Evolutionary conservation across 441 rosid genomes (phyloP).

Genomic region (Oxalis stricta): DNA sequence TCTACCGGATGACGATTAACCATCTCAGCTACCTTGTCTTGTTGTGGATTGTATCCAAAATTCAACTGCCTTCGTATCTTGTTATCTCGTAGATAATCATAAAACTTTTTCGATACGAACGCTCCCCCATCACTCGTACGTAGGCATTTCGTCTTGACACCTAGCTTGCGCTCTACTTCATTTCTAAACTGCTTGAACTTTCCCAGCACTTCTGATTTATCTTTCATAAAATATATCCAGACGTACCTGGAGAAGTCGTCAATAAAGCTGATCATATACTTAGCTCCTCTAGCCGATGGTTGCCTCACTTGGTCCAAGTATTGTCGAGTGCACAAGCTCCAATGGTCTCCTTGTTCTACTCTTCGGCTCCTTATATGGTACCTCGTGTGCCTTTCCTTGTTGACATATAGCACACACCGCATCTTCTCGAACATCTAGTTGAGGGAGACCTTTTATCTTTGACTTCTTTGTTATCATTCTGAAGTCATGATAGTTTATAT

Average conservation of each 20-base stretch:
- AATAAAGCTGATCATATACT: not conserved
- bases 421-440: not conserved
- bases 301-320: not conserved
- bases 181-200: not conserved
- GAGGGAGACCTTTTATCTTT: not conserved
- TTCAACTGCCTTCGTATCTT: not conserved
- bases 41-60: not conserved
- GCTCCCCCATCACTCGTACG: conserved; percentile 1
- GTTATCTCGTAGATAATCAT: not conserved
- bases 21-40: not conserved
- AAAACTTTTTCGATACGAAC: not conserved
- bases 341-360: not conserved
- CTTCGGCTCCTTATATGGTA: not conserved
- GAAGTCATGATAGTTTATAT: too few relatives aligned
- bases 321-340: not conserved
- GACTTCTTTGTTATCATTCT: too few relatives aligned
- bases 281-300: not conserved
- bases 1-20: not conserved
- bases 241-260: not conserved
- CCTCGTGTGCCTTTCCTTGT: conserved; percentile 4
- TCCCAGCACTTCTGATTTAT: not conserved
- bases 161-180: not conserved
- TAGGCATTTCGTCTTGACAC: not conserved
- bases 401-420: not conserved
- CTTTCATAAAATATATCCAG: not conserved